phyloP scores from a whole-genome alignment of 2,329 filamentous ascomycete species.

The Cadophora malorum region DNA sequence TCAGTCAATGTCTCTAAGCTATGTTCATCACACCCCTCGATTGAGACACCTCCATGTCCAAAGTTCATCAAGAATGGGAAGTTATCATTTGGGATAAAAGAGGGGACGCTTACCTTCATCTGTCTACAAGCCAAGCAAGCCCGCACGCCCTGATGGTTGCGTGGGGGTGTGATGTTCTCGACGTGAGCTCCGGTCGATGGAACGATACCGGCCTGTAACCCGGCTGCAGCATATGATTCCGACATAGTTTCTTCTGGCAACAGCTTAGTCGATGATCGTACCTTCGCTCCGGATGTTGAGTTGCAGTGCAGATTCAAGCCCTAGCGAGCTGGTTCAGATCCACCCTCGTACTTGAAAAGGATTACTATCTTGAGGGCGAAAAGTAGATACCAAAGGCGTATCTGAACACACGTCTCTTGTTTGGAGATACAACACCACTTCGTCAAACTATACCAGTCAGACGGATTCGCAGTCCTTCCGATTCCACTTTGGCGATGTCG shows the following conservation, averaged over 20 bases:
- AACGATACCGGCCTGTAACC: neutral
- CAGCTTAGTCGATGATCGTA: neutral
- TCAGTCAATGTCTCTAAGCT: neutral
- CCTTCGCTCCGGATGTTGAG: neutral
- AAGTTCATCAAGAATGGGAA: neutral
- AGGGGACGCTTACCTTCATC: constrained; percentile 24
- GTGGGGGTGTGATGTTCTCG: neutral
- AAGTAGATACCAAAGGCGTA: neutral
- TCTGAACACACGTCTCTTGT: neutral
- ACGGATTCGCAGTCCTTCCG: neutral
- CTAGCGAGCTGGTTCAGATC: neutral
- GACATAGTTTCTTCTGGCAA: neutral
- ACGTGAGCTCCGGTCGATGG: neutral
- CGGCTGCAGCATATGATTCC: neutral
- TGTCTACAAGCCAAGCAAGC: constrained; percentile 27
- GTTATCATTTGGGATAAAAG: neutral
- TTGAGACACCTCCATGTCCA: too few species aligned
- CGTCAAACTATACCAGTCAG: neutral
- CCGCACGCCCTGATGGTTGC: constrained; percentile 11
- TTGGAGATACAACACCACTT: neutral
- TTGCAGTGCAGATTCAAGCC: neutral
- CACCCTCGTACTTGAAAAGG: neutral
- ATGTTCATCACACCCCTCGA: too few species aligned
- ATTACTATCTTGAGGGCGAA: neutral
- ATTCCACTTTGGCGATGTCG: neutral